Conservation (phyloP, 345 rosid species). For the Anastatica hierochuntica region DNA sequence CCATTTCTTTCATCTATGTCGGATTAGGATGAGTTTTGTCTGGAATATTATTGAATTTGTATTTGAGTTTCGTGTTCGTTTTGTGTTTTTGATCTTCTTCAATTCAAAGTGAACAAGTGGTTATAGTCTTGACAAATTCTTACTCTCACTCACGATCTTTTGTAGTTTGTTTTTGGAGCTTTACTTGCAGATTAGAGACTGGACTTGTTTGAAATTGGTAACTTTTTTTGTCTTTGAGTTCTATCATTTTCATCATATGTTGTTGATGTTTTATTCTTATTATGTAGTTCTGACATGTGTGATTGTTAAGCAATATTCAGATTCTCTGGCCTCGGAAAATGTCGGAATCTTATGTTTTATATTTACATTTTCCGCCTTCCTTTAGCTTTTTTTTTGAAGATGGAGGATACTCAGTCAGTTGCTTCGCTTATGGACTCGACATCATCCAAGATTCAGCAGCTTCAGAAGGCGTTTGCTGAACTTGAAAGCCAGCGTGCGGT, state of each 20-base stretch:
- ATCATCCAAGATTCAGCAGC: conserved; percentile 84
- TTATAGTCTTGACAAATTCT: not conserved
- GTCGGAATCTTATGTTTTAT: too few species aligned
- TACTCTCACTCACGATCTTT: too few species aligned
- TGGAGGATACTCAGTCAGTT: conserved; percentile 72
- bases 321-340: too few species aligned
- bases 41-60: not conserved
- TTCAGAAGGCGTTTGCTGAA: conserved; percentile 98
- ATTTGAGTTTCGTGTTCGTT: too few species aligned
- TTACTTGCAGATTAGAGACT: conserved; percentile 5
- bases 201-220: conserved; percentile 18
- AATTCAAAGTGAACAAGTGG: too few species aligned
- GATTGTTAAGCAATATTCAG: conserved; percentile 4
- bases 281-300: not conserved
- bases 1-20: not conserved
- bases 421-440: conserved; percentile 77
- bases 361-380: not conserved
- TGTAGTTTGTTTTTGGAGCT: conserved; percentile 15
- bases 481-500: conserved; percentile 90
- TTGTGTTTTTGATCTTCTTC: too few species aligned
- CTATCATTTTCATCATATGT: not conserved
- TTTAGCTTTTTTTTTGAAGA: conserved; percentile 36
- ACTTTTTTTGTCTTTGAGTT: not conserved
- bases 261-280: not conserved
- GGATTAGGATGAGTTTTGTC: not conserved